phyloP scores from a whole-genome alignment of 768 basidiomycete species.

The Tylopilus subfusipes region DNA sequence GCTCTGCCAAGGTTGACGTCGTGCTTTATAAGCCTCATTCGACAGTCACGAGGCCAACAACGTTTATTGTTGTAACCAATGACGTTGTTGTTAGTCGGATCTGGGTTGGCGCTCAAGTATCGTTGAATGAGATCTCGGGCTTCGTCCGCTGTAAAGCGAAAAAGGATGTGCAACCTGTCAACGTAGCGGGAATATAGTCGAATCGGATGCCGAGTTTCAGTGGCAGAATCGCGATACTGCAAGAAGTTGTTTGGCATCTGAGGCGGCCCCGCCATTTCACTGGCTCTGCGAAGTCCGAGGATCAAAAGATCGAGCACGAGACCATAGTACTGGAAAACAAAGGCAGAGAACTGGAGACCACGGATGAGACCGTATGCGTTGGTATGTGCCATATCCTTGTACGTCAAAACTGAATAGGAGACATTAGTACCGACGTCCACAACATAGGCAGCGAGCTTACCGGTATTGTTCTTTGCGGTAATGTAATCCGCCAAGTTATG shows the following conservation, averaged over 20 bases:
- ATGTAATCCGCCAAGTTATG: slow-evolving; percentile 99
- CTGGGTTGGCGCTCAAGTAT: slow-evolving; percentile 95
- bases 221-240: slow-evolving; percentile 92
- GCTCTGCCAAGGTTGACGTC: slow-evolving; percentile 98
- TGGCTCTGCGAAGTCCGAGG: slow-evolving; percentile 94
- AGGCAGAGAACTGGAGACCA: slow-evolving; percentile 96
- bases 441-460: slow-evolving; percentile 28
- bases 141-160: slow-evolving; percentile 97
- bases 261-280: slow-evolving; percentile 98
- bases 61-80: slow-evolving; percentile 99
- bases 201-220: slow-evolving; percentile 97
- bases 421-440: neutral
- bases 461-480: slow-evolving; percentile 97
- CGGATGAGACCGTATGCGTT: slow-evolving; percentile 97
- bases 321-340: slow-evolving; percentile 99
- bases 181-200: slow-evolving; percentile 96
- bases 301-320: slow-evolving; percentile 93
- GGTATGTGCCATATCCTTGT: slow-evolving; percentile 98
- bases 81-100: slow-evolving; percentile 98
- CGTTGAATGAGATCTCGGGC: slow-evolving; percentile 96
- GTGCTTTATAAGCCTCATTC: slow-evolving; percentile 98
- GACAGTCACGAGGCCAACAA: slow-evolving; percentile 98
- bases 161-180: slow-evolving; percentile 91
- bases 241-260: slow-evolving; percentile 98
- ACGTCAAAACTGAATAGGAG: slow-evolving; percentile 59